phyloP scores from a whole-genome alignment of 768 basidiomycete genomes.

The Rhizopogon sp. region DNA sequence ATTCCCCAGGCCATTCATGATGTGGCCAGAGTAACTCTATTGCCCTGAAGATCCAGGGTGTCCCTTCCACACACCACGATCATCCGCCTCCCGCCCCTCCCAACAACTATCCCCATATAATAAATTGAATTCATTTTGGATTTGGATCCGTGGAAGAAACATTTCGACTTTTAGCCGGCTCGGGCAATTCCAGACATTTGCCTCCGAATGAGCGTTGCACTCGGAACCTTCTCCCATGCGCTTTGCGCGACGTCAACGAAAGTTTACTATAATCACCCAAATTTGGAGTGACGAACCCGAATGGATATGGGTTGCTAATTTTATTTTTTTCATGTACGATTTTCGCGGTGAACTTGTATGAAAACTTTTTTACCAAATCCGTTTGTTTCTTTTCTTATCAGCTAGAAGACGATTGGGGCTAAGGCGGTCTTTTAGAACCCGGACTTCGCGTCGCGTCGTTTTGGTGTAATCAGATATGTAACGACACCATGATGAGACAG shows the following conservation, averaged over 20 bases:
- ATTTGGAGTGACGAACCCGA: conserved; percentile 3
- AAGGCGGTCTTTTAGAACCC: conserved; percentile 13
- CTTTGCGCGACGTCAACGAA: conserved; percentile 19
- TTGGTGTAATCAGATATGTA: conserved; percentile 14
- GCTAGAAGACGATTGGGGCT: conserved; percentile 7
- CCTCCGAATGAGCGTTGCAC: conserved; percentile 3
- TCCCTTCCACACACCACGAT: conserved; percentile 16
- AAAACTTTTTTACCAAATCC: conserved; percentile 5
- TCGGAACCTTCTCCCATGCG: conserved; percentile 7
- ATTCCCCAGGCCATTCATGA: background rate
- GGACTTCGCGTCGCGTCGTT: background rate
- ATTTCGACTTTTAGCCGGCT: background rate
- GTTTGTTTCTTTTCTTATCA: conserved; percentile 6
- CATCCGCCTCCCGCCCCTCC: conserved; percentile 12
- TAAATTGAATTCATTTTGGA: background rate
- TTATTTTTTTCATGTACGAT: conserved; percentile 2
- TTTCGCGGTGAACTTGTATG: conserved; percentile 9
- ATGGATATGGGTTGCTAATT: no score
- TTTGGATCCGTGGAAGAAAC: background rate
- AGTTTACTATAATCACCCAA: conserved; percentile 9
- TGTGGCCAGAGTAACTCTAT: background rate
- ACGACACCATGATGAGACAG: background rate
- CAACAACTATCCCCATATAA: conserved; percentile 2
- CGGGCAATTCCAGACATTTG: conserved; percentile 1
- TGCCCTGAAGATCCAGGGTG: conserved; percentile 11